Conservation (phyloP, 2,329 filamentous ascomycete species). For the Sporothrix humicola region DNA sequence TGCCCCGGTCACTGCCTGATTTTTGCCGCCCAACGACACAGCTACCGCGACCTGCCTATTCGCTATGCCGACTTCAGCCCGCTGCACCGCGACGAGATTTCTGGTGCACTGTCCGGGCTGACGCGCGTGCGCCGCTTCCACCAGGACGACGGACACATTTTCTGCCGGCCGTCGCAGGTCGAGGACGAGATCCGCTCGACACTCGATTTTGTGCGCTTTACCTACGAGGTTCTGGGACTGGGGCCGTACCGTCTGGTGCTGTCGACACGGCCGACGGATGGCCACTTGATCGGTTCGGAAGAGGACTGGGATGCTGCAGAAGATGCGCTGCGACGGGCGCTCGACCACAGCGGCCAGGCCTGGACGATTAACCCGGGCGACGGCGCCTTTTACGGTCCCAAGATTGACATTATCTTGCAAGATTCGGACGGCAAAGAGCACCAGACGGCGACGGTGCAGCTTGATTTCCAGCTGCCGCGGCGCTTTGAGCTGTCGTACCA, state of each 20-base stretch:
- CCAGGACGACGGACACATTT: constrained; percentile 92
- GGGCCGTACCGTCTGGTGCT: constrained; percentile 76
- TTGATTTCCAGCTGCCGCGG: constrained; percentile 87
- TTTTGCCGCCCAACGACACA: constrained; percentile 81
- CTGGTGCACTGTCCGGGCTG: constrained; percentile 85
- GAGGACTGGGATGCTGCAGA: constrained; percentile 74
- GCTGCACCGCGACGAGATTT: constrained; percentile 93
- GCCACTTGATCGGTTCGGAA: constrained; percentile 73
- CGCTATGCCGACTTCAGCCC: constrained; percentile 96
- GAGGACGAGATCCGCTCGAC: constrained; percentile 74
- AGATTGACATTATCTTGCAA: constrained; percentile 83
- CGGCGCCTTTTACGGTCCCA: constrained; percentile 89
- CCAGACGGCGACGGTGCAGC: constrained; percentile 85
- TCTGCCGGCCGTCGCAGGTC: constrained; percentile 80
- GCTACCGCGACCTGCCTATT: constrained; percentile 88
- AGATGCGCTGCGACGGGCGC: constrained; percentile 65
- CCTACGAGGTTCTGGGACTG: constrained; percentile 72
- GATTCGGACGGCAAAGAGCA: constrained; percentile 85
- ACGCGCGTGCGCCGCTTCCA: constrained; percentile 93
- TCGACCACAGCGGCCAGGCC: constrained; percentile 66
- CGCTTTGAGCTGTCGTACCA: constrained; percentile 79
- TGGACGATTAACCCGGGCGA: constrained; percentile 82
- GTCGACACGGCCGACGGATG: constrained; percentile 75
- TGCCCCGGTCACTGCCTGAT: constrained; percentile 93
- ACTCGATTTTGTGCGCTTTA: constrained; percentile 73